Base-by-base conservation (phyloP, 1,284 basidiomycete species). In the Stereum hirsutum region DNA sequence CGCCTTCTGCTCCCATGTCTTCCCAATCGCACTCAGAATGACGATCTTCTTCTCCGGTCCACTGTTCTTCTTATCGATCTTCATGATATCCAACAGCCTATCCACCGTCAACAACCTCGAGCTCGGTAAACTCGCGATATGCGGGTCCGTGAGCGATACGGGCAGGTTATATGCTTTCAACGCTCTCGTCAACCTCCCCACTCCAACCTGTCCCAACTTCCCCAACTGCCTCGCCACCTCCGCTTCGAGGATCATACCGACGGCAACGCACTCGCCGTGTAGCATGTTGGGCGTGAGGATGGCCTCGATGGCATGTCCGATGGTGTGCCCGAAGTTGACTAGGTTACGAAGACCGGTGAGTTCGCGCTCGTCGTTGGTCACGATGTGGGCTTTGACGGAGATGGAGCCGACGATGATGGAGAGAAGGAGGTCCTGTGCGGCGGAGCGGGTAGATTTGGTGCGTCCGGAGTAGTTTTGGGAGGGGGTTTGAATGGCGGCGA, bases 31-130 rank as follows among this genome's bases (percentile, higher is more conserved):
- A 33, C 82, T 83, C 26, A 99, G 75, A 27, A 99, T 73, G 37
- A 99, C 96, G 48, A 99, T 79, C 69, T 96, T 97, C 72, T 96
- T 97, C 54, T 84, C 79, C 32, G 76, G 57, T 44, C 95, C 86
- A 45, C 82, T 84, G 62, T 99, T 99, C 75, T 99, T 99, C 75
- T 99, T 99, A 75, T 99, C 95, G 48, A 99, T 83, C 50, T 76
- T 77, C 83, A 88, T 88, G 58, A 97, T 89, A 62, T 98, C 92
- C 36, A 99, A 74, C 12, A 99, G 72, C 17, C 80, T 75, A 47
- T 90, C 82, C 41, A 93, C 82, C 12, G 82, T 82, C 46, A 98
- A 77, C 42, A 75, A 66, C 39, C 75, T 77, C 0, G 86, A 74
- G 0, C 82, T 75, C 3, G 87, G 83, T 2, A 91, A 70, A 33